These are phyloP conservation scores for Ogataea pignaliae DNA, from an alignment of 805 yeast genomes.

Conservation along the genomic window DNA sequence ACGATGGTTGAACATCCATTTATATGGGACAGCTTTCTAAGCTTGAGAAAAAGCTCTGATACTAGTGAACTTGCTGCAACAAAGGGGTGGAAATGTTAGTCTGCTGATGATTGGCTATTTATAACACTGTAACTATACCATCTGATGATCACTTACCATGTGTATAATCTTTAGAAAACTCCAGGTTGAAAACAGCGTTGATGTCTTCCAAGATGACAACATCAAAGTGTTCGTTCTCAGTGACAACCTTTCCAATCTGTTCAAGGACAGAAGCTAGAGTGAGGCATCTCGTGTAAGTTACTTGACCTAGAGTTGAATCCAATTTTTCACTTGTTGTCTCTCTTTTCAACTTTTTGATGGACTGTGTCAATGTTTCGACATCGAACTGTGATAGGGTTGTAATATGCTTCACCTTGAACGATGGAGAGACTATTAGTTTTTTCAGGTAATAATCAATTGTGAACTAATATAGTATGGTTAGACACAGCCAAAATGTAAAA, in stretches of 20 bases:
- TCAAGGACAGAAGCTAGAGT: conserved; percentile 8
- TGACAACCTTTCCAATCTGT: conserved; percentile 4
- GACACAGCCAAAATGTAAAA: no score
- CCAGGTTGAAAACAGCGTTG: conserved; percentile 23
- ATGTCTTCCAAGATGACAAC: conserved; percentile 26
- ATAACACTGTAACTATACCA: no score
- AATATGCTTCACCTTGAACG: conserved; percentile 12
- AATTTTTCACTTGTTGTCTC: neutral
- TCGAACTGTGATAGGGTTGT: conserved; percentile 13
- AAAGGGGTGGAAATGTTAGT: conserved; percentile 2
- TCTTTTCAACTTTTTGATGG: neutral
- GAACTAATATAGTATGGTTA: conserved; percentile 9
- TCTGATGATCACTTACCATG: conserved; percentile 22
- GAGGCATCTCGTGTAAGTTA: conserved; percentile 12
- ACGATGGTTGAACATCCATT: conserved; percentile 17
- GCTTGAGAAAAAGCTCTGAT: conserved; percentile 11
- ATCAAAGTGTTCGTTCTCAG: conserved; percentile 1
- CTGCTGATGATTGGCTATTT: neutral
- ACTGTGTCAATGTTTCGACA: conserved; percentile 4
- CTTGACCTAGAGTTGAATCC: conserved; percentile 4
- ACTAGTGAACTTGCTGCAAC: conserved; percentile 17
- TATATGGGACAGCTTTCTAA: conserved; percentile 22
- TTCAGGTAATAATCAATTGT: conserved; percentile 14
- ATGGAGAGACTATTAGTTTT: neutral
- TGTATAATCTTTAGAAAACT: conserved; percentile 17